phyloP scores from a whole-genome alignment of 495 filamentous ascomycete species.

The Hypoxylon crocopeplum region DNA sequence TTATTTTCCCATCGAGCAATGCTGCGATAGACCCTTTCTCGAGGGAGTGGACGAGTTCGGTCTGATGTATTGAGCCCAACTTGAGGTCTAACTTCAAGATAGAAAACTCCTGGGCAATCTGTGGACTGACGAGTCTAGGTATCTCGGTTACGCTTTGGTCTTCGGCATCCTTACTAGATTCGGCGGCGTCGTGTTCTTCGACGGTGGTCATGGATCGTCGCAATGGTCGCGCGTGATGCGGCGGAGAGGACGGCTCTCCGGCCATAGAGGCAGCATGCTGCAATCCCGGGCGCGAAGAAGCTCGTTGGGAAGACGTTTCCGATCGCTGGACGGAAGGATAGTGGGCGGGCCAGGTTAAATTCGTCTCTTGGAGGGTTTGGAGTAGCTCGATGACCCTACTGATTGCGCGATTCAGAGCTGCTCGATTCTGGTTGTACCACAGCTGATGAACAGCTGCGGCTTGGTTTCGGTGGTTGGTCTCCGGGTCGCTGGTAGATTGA shows the following conservation, averaged over 20 bases:
- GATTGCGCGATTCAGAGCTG: conserved; percentile 82
- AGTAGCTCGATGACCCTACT: conserved; percentile 79
- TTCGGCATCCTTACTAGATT: conserved; percentile 74
- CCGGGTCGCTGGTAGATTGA: conserved; percentile 34
- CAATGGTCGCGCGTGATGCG: conserved; percentile 56
- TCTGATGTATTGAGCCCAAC: conserved; percentile 81
- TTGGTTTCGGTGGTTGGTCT: conserved; percentile 50
- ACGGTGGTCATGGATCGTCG: conserved; percentile 76
- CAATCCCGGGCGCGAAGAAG: conserved; percentile 55
- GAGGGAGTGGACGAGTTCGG: conserved; percentile 94
- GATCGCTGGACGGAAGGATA: conserved; percentile 85
- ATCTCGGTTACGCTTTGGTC: conserved; percentile 65
- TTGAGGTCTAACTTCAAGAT: conserved; percentile 94
- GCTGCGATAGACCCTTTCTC: conserved; percentile 91
- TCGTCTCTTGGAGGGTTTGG: conserved; percentile 83
- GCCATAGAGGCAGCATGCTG: conserved; percentile 60
- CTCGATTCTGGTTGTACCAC: conserved; percentile 88
- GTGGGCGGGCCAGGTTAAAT: conserved; percentile 89
- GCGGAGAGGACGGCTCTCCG: conserved; percentile 40
- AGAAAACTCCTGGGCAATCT: conserved; percentile 95
- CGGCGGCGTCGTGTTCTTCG: conserved; percentile 65
- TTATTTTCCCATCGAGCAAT: conserved; percentile 91
- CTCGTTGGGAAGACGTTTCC: conserved; percentile 48
- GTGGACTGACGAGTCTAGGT: conserved; percentile 82
- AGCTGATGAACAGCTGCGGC: conserved; percentile 56